Base-by-base conservation (phyloP, 1,284 basidiomycete species). In the Malassezia sympodialis region DNA sequence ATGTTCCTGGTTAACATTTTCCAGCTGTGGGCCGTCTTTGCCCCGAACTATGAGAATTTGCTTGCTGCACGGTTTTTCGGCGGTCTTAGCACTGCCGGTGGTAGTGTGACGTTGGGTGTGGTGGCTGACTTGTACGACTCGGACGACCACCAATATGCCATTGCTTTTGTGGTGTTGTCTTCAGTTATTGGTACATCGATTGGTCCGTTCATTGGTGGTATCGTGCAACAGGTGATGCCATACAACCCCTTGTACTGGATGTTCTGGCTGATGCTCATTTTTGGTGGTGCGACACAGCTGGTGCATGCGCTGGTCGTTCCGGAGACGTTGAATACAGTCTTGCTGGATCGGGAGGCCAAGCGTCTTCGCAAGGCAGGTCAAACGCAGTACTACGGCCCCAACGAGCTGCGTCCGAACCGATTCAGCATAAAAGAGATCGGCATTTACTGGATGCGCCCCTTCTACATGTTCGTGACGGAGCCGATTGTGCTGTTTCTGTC, bases 401-500 rank as follows among this genome's bases (percentile, higher is more conserved):
- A 70, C 55, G 76, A 77, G 58, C 50, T 78, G 27, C 61, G 67
- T 27, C 62, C 67, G 27, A 66, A 76, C 41, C 66, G 74, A 2
- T 75, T 77, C 52, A 66, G 67, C 26, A n/a, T 65, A 1, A 67
- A 69, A 48, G 75, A 76, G 48, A 67, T 78, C 49, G 23, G 73
- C 14, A 59, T 44, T 4, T 75, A 70, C 43, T 76, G 75, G 76
- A 39, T 61, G 0, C 62, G 76, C 30, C 76, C 77, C 8, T 76
- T 76, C 59, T 59, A 70, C 56, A 73, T 76, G 72, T 69, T 75
- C 37, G 58, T 63, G 8, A 63, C 65, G 7, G 77, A 79, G 55
- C 77, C 78, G 0, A 79, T 79, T 62, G 76, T 78, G 14, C 67
- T 77, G 8, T 76, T 59, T 54, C 66, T 76, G 10, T 77, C 76